Conservation (phyloP, 768 basidiomycete genomes). For the Saitozyma sp. region DNA sequence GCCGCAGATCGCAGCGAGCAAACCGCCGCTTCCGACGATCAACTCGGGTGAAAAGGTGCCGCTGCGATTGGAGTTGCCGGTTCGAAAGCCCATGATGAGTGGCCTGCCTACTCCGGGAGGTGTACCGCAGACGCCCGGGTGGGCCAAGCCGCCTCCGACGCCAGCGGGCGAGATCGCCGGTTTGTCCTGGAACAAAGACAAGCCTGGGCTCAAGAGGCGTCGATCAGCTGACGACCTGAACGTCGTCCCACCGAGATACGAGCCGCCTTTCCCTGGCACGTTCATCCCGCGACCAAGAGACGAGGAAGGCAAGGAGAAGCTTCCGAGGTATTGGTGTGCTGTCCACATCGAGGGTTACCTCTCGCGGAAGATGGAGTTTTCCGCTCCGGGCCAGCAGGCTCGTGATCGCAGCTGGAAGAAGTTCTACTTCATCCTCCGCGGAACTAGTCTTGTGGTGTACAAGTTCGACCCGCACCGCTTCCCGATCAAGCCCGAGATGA, state of each 20-base stretch:
- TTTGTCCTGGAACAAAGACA: constrained; percentile 29
- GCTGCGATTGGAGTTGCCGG: constrained; percentile 27
- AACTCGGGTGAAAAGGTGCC: constrained; percentile 31
- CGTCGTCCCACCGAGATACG: constrained; percentile 53
- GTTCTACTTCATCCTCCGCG: constrained; percentile 83
- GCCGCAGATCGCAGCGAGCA: background rate
- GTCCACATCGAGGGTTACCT: constrained; percentile 78
- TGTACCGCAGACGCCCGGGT: constrained; percentile 23
- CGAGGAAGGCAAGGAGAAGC: constrained; percentile 77
- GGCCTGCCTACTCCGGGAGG: constrained; percentile 7
- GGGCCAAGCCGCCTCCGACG: constrained; percentile 47
- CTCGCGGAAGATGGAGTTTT: constrained; percentile 92
- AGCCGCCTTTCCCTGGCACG: constrained; percentile 49
- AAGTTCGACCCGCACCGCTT: constrained; percentile 54
- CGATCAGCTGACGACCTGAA: constrained; percentile 54
- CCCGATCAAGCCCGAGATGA: constrained; percentile 37
- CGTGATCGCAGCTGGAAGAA: constrained; percentile 89
- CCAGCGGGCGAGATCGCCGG: constrained; percentile 36
- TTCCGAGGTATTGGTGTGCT: constrained; percentile 79
- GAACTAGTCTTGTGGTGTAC: constrained; percentile 76
- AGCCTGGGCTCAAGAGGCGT: constrained; percentile 43
- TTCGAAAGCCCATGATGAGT: constrained; percentile 5
- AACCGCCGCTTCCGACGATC: constrained; percentile 24
- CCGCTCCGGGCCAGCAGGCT: constrained; percentile 77
- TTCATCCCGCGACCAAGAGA: constrained; percentile 54